phyloP scores from a whole-genome alignment of 2,329 filamentous ascomycete genomes.

The Calonectria pseudoturangicola region DNA sequence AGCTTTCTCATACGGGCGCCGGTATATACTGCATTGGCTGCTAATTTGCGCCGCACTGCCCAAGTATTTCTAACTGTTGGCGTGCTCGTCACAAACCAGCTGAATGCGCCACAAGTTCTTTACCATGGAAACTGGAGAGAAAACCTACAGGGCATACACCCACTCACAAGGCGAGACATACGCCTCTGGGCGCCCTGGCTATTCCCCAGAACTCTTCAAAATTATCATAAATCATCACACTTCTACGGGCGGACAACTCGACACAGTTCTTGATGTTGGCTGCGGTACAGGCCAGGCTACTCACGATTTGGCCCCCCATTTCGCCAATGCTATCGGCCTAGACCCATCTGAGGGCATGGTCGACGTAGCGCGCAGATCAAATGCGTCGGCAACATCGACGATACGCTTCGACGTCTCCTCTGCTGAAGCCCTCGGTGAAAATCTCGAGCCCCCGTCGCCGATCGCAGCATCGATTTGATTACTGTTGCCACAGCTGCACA shows the following conservation, averaged over 20 bases:
- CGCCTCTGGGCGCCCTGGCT: slow-evolving; percentile 63
- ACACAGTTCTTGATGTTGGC: slow-evolving; percentile 71
- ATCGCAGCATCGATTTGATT: slow-evolving; percentile 68
- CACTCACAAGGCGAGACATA: slow-evolving; percentile 65
- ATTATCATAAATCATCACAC: slow-evolving; percentile 67
- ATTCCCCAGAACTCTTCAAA: slow-evolving; percentile 67
- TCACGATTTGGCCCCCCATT: slow-evolving; percentile 66
- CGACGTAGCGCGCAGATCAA: slow-evolving; percentile 62
- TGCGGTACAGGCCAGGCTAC: slow-evolving; percentile 73
- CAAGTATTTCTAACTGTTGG: too few species aligned
- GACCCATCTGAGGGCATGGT: slow-evolving; percentile 75
- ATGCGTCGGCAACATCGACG: slow-evolving; percentile 52
- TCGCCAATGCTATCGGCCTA: slow-evolving; percentile 67
- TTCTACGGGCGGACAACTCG: slow-evolving; percentile 64
- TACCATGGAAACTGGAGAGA: not conserved
- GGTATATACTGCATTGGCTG: too few species aligned
- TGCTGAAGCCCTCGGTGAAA: slow-evolving; percentile 65
- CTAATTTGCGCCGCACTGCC: too few species aligned
- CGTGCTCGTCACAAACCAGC: too few species aligned
- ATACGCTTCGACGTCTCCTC: slow-evolving; percentile 61
- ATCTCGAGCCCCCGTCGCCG: slow-evolving; percentile 54
- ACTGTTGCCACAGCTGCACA: slow-evolving; percentile 71
- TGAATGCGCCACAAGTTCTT: too few species aligned
- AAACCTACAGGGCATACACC: slow-evolving; percentile 68
- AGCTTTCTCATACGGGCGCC: too few species aligned